Evolutionary conservation across 495 filamentous ascomycete genomes (phyloP).

Genomic region (Aspergillus olivimuriae): DNA sequence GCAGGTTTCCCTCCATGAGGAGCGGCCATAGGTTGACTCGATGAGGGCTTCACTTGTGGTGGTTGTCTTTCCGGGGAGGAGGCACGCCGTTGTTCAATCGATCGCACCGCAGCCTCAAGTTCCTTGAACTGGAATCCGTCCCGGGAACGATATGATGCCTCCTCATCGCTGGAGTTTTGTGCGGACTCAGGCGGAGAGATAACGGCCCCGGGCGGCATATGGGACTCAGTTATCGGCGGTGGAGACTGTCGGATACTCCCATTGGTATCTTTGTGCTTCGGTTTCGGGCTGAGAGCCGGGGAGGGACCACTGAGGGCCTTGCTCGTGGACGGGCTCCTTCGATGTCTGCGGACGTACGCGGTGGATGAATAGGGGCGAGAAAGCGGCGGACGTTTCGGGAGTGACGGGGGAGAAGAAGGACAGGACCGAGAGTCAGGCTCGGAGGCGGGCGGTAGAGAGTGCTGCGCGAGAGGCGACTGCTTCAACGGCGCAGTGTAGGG

Average conservation of each 20-base stretch:
- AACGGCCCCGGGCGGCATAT: slow-evolving; percentile 72
- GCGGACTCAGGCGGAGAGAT: slow-evolving; percentile 84
- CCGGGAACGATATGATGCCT: slow-evolving; percentile 48
- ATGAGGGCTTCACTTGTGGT: slow-evolving; percentile 28
- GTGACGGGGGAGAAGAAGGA: slow-evolving; percentile 31
- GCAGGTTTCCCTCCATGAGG: slow-evolving; percentile 8
- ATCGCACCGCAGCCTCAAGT: slow-evolving; percentile 74
- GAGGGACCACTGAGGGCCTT: slow-evolving; percentile 29
- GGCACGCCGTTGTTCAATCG: slow-evolving; percentile 62
- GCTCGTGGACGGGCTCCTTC: slow-evolving; percentile 54
- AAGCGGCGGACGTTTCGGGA: slow-evolving; percentile 44
- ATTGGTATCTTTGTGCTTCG: slow-evolving; percentile 44
- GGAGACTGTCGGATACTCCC: slow-evolving; percentile 70
- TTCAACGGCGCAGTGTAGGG: slow-evolving; percentile 89
- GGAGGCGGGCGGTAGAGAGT: slow-evolving; percentile 56
- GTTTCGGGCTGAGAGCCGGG: slow-evolving; percentile 23
- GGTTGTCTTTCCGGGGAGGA: slow-evolving; percentile 51
- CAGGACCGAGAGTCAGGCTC: slow-evolving; percentile 50
- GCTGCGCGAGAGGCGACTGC: slow-evolving; percentile 68
- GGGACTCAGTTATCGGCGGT: slow-evolving; percentile 62
- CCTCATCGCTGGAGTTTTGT: slow-evolving; percentile 77
- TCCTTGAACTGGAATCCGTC: slow-evolving; percentile 63
- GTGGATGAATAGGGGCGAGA: slow-evolving; percentile 75
- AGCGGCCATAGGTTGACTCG: slow-evolving; percentile 10
- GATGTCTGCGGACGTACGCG: slow-evolving; percentile 63